Evolutionary conservation across 768 basidiomycete species (phyloP).

Genomic region (Phlebiopsis flavidoalba): DNA sequence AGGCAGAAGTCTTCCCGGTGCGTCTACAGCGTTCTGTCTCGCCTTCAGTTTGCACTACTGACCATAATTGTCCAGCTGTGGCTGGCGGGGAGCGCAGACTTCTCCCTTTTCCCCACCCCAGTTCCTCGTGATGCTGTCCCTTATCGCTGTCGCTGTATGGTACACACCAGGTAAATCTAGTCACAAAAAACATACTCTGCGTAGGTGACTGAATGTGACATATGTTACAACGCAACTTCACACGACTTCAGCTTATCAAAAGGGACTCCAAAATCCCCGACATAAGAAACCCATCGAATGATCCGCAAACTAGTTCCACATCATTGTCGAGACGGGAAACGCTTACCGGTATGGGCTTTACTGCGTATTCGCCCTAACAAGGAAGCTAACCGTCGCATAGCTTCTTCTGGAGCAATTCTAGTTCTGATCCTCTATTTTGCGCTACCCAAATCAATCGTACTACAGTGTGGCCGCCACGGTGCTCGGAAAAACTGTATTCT

Average conservation of each 20-base stretch:
- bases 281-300: neutral
- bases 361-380: neutral
- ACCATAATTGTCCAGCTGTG: slow-evolving; percentile 12
- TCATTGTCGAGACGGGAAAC: neutral
- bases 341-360: neutral
- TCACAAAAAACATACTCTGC: too few species aligned
- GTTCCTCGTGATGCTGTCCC: too few species aligned
- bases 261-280: too few species aligned
- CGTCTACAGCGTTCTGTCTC: too few species aligned
- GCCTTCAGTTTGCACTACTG: too few species aligned
- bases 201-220: too few species aligned
- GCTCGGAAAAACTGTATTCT: slow-evolving; percentile 5
- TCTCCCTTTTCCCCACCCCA: too few species aligned
- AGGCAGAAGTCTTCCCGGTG: neutral
- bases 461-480: neutral
- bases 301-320: neutral
- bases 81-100: slow-evolving; percentile 14
- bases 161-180: slow-evolving; percentile 16
- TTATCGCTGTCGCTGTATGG: slow-evolving; percentile 22
- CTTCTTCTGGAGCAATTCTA: neutral
- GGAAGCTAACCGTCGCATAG: slow-evolving; percentile 1
- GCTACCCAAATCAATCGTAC: neutral
- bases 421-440: neutral
- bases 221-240: too few species aligned
- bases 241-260: too few species aligned